These are phyloP conservation scores for Exophiala oligosperma DNA, from an alignment of 2,329 filamentous ascomycete species.

Conservation along the genomic window DNA sequence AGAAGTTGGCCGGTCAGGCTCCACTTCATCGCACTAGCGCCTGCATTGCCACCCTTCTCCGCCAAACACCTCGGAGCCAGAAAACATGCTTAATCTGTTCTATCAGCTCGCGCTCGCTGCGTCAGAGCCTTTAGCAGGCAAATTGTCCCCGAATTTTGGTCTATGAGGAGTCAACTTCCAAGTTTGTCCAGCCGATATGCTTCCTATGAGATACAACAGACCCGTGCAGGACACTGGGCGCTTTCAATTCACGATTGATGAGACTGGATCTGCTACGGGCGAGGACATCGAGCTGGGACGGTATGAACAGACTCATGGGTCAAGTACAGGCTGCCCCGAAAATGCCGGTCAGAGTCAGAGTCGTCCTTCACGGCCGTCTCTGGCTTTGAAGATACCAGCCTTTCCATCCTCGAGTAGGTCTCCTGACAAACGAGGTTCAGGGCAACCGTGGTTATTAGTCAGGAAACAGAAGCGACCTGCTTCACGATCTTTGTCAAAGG, in stretches of 20 bases:
- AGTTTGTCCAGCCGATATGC: no score
- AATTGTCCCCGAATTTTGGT: no score
- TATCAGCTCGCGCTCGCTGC: no score
- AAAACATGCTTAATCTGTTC: no score
- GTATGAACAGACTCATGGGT: background rate
- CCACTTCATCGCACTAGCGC: slow-evolving; percentile 35
- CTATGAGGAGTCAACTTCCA: no score
- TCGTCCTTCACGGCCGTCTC: background rate
- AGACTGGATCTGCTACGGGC: background rate
- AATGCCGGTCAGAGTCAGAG: slow-evolving; percentile 1
- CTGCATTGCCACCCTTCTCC: slow-evolving; percentile 16
- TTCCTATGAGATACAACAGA: no score
- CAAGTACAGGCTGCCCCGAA: background rate
- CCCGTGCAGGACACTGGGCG: no score
- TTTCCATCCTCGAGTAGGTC: no score
- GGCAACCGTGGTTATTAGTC: background rate
- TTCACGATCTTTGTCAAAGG: background rate
- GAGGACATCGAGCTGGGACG: background rate
- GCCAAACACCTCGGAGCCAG: no score
- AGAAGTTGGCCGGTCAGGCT: slow-evolving; percentile 37
- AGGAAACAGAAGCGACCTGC: background rate
- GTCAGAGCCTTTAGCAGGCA: no score
- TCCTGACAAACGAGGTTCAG: background rate
- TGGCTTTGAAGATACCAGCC: background rate
- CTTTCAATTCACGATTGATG: background rate